Conservation (phyloP, 2,329 filamentous ascomycete species). For the Aspergillus fumigatus region DNA sequence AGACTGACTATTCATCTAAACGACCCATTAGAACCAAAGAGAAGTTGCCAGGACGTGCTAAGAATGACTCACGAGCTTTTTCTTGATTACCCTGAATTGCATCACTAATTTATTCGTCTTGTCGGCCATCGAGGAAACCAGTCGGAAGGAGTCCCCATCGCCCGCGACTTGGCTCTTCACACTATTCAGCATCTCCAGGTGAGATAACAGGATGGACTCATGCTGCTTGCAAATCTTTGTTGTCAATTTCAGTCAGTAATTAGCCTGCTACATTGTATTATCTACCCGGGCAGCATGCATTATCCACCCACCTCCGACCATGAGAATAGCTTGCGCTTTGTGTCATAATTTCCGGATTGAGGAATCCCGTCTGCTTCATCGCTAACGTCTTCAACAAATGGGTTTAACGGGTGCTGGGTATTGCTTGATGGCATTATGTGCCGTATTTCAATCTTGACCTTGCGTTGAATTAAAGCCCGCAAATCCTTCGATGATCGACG, state of each 20-base stretch:
- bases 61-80: constrained; percentile 30
- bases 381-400: constrained; percentile 15
- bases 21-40: neutral
- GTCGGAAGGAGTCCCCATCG: constrained; percentile 24
- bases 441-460: neutral
- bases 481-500: neutral
- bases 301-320: constrained; percentile 19
- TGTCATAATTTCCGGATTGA: neutral
- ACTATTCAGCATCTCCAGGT: constrained; percentile 35
- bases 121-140: constrained; percentile 35
- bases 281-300: neutral
- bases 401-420: constrained; percentile 5
- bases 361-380: constrained; percentile 1
- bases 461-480: constrained; percentile 11
- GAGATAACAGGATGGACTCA: constrained; percentile 36
- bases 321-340: constrained; percentile 9
- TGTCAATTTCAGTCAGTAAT: neutral
- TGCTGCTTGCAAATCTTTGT: constrained; percentile 38
- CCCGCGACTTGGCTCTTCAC: constrained; percentile 27
- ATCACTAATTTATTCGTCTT: constrained; percentile 36
- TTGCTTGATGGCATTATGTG: neutral
- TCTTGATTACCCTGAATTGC: constrained; percentile 32
- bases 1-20: neutral
- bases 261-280: neutral
- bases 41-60: neutral